Evolutionary conservation across 176 grass and related monocot species (phyloP).

Genomic region (Musa beccarii): DNA sequence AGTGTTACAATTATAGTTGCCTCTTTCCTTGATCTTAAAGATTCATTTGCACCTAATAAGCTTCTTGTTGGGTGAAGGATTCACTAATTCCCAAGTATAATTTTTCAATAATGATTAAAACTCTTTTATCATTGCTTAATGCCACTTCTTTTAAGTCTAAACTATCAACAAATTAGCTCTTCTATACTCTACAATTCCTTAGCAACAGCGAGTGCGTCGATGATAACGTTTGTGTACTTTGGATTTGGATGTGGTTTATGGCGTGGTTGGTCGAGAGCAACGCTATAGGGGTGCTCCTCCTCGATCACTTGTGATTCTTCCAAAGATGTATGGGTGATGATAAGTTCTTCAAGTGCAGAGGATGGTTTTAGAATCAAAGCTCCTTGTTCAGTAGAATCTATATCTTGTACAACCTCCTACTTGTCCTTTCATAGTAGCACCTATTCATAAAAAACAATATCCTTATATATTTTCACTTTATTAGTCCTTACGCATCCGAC

Average conservation of each 20-base stretch:
- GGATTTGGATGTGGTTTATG: neutral
- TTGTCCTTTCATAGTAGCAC: neutral
- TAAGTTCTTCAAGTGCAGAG: too few relatives aligned
- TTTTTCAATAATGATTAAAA: neutral
- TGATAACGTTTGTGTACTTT: neutral
- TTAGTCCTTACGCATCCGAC: neutral
- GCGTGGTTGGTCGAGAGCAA: neutral
- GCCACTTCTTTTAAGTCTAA: neutral
- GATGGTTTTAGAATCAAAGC: too few relatives aligned
- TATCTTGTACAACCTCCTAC: neutral
- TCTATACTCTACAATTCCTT: rapidly evolving
- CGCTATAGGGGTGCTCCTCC: neutral
- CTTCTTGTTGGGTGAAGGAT: neutral
- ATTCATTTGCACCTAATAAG: neutral
- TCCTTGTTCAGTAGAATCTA: too few relatives aligned
- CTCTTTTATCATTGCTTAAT: neutral
- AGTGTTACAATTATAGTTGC: too few relatives aligned
- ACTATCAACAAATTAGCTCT: rapidly evolving
- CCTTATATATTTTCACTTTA: neutral
- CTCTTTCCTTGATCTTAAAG: neutral
- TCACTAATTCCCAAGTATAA: neutral
- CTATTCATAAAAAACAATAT: neutral
- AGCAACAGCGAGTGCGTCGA: neutral
- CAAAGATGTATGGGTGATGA: too few relatives aligned
- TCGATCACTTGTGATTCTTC: too few relatives aligned